phyloP scores from a whole-genome alignment of 441 rosid genomes.

The Pelargonium citronellum region DNA sequence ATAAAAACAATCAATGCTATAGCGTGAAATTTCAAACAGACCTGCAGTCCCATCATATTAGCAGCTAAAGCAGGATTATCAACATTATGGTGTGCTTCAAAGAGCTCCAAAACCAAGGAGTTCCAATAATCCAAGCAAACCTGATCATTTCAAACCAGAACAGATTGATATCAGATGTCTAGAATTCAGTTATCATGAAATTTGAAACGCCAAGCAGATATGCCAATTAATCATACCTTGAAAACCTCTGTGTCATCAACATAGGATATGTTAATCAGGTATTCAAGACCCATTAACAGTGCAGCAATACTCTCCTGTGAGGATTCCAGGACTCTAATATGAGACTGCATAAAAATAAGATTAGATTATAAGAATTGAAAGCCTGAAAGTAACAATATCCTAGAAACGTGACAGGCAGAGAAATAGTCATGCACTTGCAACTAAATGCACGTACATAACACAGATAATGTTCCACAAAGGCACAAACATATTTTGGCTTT shows the following conservation, averaged over 20 bases:
- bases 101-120: conserved; percentile 80
- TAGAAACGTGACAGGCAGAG: background rate
- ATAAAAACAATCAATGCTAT: too few species aligned
- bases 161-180: conserved; percentile 1
- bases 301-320: conserved; percentile 59
- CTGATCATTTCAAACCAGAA: conserved; percentile 32
- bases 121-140: conserved; percentile 99
- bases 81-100: conserved; percentile 74
- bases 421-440: background rate
- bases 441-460: background rate
- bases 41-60: conserved; percentile 86
- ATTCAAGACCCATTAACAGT: conserved; percentile 79
- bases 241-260: conserved; percentile 99
- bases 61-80: conserved; percentile 78
- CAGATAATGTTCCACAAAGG: too few species aligned
- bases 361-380: conserved; percentile 6
- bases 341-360: conserved; percentile 44
- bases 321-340: conserved; percentile 80
- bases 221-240: conserved; percentile 46
- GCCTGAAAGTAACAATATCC: too few species aligned
- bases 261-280: conserved; percentile 82
- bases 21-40: conserved; percentile 19
- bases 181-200: background rate
- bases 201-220: conserved; percentile 4
- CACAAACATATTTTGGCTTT: too few species aligned